Conservation (phyloP, 495 filamentous ascomycete genomes). For the Daldinia bambusicola region DNA sequence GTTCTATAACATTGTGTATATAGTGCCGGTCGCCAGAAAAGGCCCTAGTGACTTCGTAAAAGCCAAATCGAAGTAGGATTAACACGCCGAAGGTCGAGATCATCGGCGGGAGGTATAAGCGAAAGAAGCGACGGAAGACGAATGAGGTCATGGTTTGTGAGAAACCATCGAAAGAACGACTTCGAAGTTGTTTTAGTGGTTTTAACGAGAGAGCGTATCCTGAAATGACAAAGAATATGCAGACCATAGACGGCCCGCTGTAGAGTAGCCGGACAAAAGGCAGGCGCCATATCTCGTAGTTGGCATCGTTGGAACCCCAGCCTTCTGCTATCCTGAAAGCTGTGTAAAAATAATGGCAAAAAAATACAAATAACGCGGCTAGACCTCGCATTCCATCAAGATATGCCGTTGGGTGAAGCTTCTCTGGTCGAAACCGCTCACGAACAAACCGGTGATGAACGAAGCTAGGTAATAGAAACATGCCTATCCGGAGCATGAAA, state of each 20-base stretch:
- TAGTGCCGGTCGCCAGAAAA: conserved; percentile 52
- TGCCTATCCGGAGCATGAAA: conserved; percentile 36
- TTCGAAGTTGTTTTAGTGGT: conserved; percentile 67
- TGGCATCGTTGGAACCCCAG: conserved; percentile 47
- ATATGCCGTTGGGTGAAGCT: conserved; percentile 61
- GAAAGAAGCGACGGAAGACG: conserved; percentile 72
- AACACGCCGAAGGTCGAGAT: conserved; percentile 68
- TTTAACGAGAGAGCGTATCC: conserved; percentile 76
- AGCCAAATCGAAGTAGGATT: conserved; percentile 64
- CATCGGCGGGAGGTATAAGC: conserved; percentile 72
- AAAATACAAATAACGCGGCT: conserved; percentile 67
- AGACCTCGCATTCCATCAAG: conserved; percentile 69
- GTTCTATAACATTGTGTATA: conserved; percentile 55
- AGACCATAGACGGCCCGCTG: conserved; percentile 76
- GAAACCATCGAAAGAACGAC: conserved; percentile 52
- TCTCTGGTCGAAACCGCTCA: conserved; percentile 37
- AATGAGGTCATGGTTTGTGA: conserved; percentile 64
- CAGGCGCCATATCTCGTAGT: conserved; percentile 64
- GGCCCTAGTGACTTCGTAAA: conserved; percentile 56
- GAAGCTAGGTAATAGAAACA: conserved; percentile 56
- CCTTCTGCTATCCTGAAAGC: conserved; percentile 57
- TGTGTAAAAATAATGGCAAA: conserved; percentile 62
- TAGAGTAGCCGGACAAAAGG: conserved; percentile 74
- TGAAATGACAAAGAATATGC: conserved; percentile 80
- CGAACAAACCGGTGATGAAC: conserved; percentile 44